phyloP scores from a whole-genome alignment of 1,139 yeast genomes.

The Zhuliangozyma blackwelliae region DNA sequence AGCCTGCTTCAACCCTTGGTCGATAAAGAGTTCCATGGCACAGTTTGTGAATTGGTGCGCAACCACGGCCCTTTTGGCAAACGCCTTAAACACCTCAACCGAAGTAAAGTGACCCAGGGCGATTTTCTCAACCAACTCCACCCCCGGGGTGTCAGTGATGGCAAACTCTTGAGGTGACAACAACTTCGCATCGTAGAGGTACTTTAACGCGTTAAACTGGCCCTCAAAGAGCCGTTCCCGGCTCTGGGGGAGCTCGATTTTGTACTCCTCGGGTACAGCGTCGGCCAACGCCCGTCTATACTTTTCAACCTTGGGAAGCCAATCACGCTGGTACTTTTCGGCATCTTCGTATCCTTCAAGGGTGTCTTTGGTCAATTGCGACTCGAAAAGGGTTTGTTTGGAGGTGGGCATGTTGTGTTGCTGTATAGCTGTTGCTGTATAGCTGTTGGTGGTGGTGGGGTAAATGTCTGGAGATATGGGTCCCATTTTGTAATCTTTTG shows the following conservation, averaged over 20 bases:
- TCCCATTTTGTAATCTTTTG: too few species aligned
- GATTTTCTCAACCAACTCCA: conserved; percentile 31
- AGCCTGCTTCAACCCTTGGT: conserved; percentile 27
- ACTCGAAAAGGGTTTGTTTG: conserved; percentile 1
- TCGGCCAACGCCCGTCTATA: conserved; percentile 41
- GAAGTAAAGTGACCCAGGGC: conserved; percentile 32
- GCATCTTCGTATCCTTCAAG: conserved; percentile 28
- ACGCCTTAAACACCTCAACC: conserved; percentile 46
- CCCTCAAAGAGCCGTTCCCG: conserved; percentile 34
- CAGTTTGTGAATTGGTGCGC: conserved; percentile 45
- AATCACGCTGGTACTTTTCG: conserved; percentile 27
- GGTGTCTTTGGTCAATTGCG: conserved; percentile 14
- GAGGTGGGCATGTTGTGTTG: too few species aligned
- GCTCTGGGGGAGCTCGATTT: conserved; percentile 37
- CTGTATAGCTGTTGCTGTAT: too few species aligned
- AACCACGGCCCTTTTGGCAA: conserved; percentile 45
- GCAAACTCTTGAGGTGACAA: conserved; percentile 41
- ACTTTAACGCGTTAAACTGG: conserved; percentile 44
- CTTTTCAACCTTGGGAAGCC: conserved; percentile 47
- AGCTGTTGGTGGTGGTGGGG: too few species aligned
- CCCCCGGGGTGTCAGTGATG: conserved; percentile 45
- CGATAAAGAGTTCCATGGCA: conserved; percentile 31
- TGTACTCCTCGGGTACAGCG: conserved; percentile 38
- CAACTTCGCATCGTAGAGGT: conserved; percentile 36
- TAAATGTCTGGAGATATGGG: too few species aligned